phyloP scores from a whole-genome alignment of 1,139 yeast genomes.

The Pichia sorboxylosa region DNA sequence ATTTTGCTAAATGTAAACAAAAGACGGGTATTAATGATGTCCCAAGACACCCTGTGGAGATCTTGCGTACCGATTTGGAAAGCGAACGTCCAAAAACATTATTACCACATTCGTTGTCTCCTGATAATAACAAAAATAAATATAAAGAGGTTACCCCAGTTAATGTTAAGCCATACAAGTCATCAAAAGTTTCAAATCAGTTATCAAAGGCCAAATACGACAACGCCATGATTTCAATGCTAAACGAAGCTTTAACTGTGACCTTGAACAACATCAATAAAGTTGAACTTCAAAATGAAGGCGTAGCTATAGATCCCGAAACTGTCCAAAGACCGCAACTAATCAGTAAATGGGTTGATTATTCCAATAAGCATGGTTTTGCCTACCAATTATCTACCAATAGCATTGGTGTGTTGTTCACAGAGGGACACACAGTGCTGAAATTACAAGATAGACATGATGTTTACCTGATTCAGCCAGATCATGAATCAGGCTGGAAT shows the following conservation, averaged over 20 bases:
- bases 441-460: slow-evolving; percentile 53
- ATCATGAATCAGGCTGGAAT: slow-evolving; percentile 60
- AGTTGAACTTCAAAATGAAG: slow-evolving; percentile 26
- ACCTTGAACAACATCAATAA: slow-evolving; percentile 23
- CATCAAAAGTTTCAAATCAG: slow-evolving; percentile 19
- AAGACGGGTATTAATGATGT: slow-evolving; percentile 47
- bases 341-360: slow-evolving; percentile 95
- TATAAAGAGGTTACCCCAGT: slow-evolving; percentile 54
- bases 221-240: slow-evolving; percentile 16
- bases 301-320: slow-evolving; percentile 10
- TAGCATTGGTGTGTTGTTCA: slow-evolving; percentile 84
- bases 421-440: slow-evolving; percentile 70
- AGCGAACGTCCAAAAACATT: slow-evolving; percentile 60
- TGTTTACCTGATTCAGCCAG: slow-evolving; percentile 51
- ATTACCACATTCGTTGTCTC: slow-evolving; percentile 82
- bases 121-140: slow-evolving; percentile 81
- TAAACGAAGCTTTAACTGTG: slow-evolving; percentile 18
- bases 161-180: slow-evolving; percentile 18
- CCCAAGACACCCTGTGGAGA: slow-evolving; percentile 53
- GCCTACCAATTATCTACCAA: slow-evolving; percentile 88
- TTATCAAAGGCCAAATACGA: slow-evolving; percentile 20
- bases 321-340: slow-evolving; percentile 51
- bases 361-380: slow-evolving; percentile 90
- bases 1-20: slow-evolving; percentile 57
- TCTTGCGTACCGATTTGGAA: slow-evolving; percentile 57